phyloP scores from a whole-genome alignment of 2,329 filamentous ascomycete genomes.

The Diaporthe nobilis region DNA sequence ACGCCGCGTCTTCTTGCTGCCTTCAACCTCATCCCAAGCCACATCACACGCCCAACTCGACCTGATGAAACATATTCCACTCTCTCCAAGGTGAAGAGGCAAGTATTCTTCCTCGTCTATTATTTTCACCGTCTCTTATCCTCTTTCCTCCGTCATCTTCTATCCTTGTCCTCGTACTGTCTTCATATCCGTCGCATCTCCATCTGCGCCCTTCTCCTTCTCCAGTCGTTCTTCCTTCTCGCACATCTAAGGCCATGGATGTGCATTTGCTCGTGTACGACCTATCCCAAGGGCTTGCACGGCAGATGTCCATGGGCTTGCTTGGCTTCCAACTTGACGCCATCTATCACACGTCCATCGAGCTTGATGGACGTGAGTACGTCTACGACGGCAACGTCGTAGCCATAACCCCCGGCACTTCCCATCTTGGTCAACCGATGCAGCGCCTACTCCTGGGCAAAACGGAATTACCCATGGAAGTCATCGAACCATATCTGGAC shows the following conservation, averaged over 20 bases:
- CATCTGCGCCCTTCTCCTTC: neutral
- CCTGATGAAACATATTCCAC: conserved; percentile 1
- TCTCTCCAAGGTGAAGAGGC: conserved; percentile 13
- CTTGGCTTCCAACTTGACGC: conserved; percentile 82
- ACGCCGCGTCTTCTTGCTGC: conserved; percentile 38
- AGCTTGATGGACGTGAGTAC: conserved; percentile 88
- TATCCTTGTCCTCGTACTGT: neutral
- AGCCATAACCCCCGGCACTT: conserved; percentile 82
- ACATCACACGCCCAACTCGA: neutral
- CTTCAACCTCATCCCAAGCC: conserved; percentile 7
- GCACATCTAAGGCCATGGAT: conserved; percentile 67
- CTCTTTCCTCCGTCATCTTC: neutral
- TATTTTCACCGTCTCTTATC: neutral
- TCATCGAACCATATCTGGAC: conserved; percentile 89
- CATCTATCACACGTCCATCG: conserved; percentile 93
- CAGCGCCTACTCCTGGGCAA: conserved; percentile 81
- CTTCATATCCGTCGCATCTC: neutral
- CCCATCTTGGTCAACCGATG: conserved; percentile 89
- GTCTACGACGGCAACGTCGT: conserved; percentile 92
- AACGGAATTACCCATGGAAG: conserved; percentile 83
- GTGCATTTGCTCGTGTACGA: conserved; percentile 85
- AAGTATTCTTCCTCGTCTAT: conserved; percentile 21
- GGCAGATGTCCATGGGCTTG: conserved; percentile 66
- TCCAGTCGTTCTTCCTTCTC: neutral
- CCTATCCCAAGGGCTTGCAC: conserved; percentile 74